Evolutionary conservation across 768 basidiomycete genomes (phyloP).

Genomic region (Auricularia auricula-judae): DNA sequence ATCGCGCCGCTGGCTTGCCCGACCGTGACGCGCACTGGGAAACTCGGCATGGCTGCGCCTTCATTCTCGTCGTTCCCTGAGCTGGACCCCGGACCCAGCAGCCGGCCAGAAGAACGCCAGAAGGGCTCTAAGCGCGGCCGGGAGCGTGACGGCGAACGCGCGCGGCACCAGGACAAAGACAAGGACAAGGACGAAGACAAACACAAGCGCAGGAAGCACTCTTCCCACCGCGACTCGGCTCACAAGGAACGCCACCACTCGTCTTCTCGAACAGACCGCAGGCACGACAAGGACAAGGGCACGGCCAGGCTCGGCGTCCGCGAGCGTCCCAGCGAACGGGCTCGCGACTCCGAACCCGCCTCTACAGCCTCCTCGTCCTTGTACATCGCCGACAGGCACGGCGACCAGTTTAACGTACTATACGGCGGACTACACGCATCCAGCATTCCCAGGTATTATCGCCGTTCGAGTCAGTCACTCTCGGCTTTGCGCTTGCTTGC

Average conservation of each 20-base stretch:
- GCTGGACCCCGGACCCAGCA: slow-evolving; percentile 33
- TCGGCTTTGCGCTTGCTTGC: slow-evolving; percentile 1
- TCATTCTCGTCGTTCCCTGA: slow-evolving; percentile 64
- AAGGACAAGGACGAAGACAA: slow-evolving; percentile 13
- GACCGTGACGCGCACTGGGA: background rate
- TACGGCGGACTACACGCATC: slow-evolving; percentile 56
- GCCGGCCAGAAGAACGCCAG: background rate
- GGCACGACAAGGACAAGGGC: slow-evolving; percentile 15
- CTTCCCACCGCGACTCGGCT: background rate
- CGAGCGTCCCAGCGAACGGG: slow-evolving; percentile 13
- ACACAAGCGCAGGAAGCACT: slow-evolving; percentile 10
- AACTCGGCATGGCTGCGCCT: slow-evolving; percentile 33
- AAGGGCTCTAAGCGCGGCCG: background rate
- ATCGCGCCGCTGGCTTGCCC: background rate
- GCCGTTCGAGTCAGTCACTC: slow-evolving; percentile 41
- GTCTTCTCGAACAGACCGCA: background rate
- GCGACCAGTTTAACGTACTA: slow-evolving; percentile 52
- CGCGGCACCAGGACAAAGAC: slow-evolving; percentile 14
- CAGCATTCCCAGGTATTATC: slow-evolving; percentile 55
- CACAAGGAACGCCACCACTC: slow-evolving; percentile 5
- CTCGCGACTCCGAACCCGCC: background rate
- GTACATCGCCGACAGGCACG: slow-evolving; percentile 28
- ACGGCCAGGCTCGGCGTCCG: slow-evolving; percentile 24
- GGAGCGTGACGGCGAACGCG: slow-evolving; percentile 20
- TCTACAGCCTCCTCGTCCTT: background rate